A percentile compares a stretch with the other conserved stretches of the same genome.
Evolutionary conservation across 2,329 filamentous ascomycete genomes (phyloP).

Genomic region (Arachnopeziza araneosa): DNA sequence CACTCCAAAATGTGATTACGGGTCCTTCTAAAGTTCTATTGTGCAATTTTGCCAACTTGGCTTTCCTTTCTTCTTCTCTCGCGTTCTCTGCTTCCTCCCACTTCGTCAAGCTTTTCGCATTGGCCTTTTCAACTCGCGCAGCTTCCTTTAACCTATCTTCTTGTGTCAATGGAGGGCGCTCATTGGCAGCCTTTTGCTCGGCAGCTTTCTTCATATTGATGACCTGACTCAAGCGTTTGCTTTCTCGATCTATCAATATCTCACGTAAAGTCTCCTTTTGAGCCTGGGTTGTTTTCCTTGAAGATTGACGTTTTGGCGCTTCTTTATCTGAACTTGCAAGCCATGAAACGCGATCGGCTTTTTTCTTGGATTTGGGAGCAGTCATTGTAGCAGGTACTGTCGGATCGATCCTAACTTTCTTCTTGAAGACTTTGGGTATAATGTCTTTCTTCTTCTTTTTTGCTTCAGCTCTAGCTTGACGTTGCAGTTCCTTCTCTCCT

Average conservation of each 20-base stretch:
- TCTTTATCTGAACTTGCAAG: conserved; percentile 54
- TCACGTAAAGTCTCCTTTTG: conserved; percentile 54
- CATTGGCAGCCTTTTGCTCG: conserved; percentile 64
- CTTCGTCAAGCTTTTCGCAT: conserved; percentile 82
- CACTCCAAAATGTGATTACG: conserved; percentile 89
- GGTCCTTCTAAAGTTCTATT: conserved; percentile 82
- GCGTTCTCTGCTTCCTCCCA: conserved; percentile 93
- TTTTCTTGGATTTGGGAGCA: conserved; percentile 53
- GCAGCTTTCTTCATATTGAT: conserved; percentile 55
- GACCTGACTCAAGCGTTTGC: conserved; percentile 64
- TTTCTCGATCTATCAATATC: conserved; percentile 69
- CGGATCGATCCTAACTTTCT: conserved; percentile 68
- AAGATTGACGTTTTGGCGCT: conserved; percentile 56
- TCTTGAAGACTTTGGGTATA: conserved; percentile 64
- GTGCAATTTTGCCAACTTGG: conserved; percentile 80
- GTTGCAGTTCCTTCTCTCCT: conserved; percentile 82
- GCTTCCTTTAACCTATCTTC: conserved; percentile 79
- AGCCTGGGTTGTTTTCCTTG: conserved; percentile 55
- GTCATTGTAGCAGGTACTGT: conserved; percentile 10
- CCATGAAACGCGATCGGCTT: conserved; percentile 66
- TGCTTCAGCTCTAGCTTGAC: conserved; percentile 62
- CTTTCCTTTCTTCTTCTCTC: conserved; percentile 75
- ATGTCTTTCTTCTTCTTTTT: conserved; percentile 78
- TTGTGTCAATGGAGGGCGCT: conserved; percentile 79
- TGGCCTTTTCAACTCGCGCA: conserved; percentile 74